Percentiles rank a stretch among this genome's conserved stretches.
These are phyloP conservation scores for Xylaria sp. DNA, from an alignment of 495 filamentous ascomycete genomes.

Conservation along the genomic window DNA sequence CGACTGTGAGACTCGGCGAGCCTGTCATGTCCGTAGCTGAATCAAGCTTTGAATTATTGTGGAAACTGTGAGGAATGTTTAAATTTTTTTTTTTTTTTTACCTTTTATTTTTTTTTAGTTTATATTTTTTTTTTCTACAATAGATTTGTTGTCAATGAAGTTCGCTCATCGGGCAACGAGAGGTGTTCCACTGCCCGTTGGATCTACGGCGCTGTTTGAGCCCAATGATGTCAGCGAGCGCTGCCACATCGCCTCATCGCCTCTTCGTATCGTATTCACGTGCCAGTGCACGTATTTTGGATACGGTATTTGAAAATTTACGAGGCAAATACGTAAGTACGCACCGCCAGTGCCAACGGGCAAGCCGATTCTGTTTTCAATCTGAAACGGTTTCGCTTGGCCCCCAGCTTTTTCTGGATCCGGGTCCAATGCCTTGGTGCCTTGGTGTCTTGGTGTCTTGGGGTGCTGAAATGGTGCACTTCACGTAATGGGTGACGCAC, in stretches of 20 bases:
- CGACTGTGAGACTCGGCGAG: constrained; percentile 18
- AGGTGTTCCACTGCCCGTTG: not conserved
- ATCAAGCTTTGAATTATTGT: not conserved
- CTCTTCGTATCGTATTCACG: constrained; percentile 6
- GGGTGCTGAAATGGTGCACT: not conserved
- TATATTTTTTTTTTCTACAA: too few relatives aligned
- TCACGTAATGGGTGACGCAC: not conserved
- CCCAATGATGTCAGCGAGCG: constrained; percentile 19
- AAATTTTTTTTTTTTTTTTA: not conserved
- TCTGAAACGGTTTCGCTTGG: constrained; percentile 16
- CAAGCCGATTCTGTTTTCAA: constrained; percentile 8
- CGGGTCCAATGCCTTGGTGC: not conserved
- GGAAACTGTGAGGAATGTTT: constrained; percentile 8
- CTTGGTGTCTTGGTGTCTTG: too few relatives aligned
- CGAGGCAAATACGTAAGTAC: not conserved
- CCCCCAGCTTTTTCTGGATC: constrained; percentile 12
- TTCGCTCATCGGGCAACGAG: not conserved
- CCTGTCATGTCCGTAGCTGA: not conserved
- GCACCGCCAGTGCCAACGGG: not conserved
- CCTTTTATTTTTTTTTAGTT: too few relatives aligned
- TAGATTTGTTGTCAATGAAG: not conserved
- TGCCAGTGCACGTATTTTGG: not conserved
- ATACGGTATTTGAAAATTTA: not conserved
- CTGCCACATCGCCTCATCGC: not conserved
- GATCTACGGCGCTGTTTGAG: not conserved